Evolutionary conservation across 2,329 filamentous ascomycete species (phyloP), one percentile per base, ranked within the genome.

Genomic region (Colletotrichum aenigma): DNA sequence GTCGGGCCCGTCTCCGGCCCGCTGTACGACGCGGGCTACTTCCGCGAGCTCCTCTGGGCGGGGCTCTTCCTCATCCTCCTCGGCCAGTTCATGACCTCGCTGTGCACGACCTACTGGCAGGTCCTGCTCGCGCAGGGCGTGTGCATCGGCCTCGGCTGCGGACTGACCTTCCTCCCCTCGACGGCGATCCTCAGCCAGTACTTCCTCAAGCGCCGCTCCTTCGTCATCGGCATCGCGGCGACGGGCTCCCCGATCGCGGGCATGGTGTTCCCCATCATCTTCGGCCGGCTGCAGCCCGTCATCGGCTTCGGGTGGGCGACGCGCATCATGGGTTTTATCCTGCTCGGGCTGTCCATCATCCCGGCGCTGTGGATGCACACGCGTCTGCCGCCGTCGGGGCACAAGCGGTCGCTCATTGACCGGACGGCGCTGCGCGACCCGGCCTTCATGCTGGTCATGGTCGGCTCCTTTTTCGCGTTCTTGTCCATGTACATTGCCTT

Each of bases 291-390:
- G 5, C 85, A 89, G 77, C 83, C 84, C n/a, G 79, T 80, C 21
- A 85, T 92, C 70, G 90, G 90, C 34, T 93, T 92, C 80, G 83
- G 84, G 61, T 91, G 89, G 89, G 85, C 89, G 7, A 86, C 84
- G 6, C 83, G 87, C 9, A 81, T 86, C 38, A 83, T 89, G 21
- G 87, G 83, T 28, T 87, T 89, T 73, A 78, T 87, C 70, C 81
- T 89, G 18, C 82, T 87, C 16, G 86, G 66, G 2, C 80, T 86
- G 26, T 81, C 84, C 52, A 70, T 80, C n/a, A 72, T 88, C 7
- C 84, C 86, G 2, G 62, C 86, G 7, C 77, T 79, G 6, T 83
- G 86, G 58, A 87, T 89, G 85, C 82, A 80, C 70, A 81, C 81
- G 4, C 82, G 85, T 2, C 75, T 83, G 18, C 81, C 82, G 65